Evolutionary conservation across 495 filamentous ascomycete species (phyloP), one percentile per base, ranked within the genome.

Genomic region (Aspergillus panamensis): DNA sequence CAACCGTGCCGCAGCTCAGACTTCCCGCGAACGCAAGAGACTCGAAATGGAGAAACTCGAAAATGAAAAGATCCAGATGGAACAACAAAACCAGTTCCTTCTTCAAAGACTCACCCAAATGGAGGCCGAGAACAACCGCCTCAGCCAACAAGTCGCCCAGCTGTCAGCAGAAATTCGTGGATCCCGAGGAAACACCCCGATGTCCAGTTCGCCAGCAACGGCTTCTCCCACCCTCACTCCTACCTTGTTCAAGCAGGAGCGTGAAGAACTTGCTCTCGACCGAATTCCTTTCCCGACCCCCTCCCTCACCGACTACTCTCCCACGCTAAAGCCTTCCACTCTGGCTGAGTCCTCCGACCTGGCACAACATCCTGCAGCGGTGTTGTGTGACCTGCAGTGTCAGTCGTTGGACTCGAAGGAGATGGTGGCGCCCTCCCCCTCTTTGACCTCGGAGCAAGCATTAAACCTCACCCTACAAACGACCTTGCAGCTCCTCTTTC

Each of bases 301-400:
- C 19, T 75, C 78, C 50, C 55, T 73, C 31, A 72, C 73, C 66
- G 77, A 77, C 50, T 78, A 77, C 68, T 82, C 79, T 7, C 76
- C 76, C 12, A 79, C 70, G 52, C 67, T 81, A 12, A 70, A 75
- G 64, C 77, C 77, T 62, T 74, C 78, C 66, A 73, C 73, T 74
- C 76, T 77, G 79, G 81, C 80, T 74, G 80, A 82, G 80, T 86
- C 88, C 78, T 79, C 88, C 83, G 90, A 94, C 81, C 75, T 82
- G 94, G 92, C 92, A 97, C 93, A 96, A 96, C 93, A 96, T 96
- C 90, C 94, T 96, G 94, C 94, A 81, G 93, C 82, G 91, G 86
- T 96, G 92, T 96, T 97, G 93, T 97, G 90, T 81, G 94, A 93
- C 94, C 94, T 96, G 94, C 94, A 87, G 94, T 98, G 94, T 97